phyloP scores from a whole-genome alignment of 2,329 filamentous ascomycete genomes.

The Peltaster fructicola region DNA sequence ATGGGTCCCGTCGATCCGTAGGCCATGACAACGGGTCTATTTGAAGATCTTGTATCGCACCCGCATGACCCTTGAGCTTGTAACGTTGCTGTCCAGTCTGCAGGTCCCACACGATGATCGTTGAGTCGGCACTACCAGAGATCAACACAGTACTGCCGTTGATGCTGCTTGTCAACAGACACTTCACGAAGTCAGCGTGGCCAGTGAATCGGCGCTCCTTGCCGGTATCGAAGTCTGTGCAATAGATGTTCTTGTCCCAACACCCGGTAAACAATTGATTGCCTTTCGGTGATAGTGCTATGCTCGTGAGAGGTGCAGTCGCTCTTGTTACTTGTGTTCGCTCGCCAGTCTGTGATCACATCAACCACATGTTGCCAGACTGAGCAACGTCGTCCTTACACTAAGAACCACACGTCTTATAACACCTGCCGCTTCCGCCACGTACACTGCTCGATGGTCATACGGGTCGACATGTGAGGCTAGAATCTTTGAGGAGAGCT shows the following conservation, averaged over 20 bases:
- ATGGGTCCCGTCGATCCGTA: conserved; percentile 11
- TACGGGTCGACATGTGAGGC: conserved; percentile 52
- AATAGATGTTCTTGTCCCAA: conserved; percentile 89
- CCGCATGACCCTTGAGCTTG: conserved; percentile 57
- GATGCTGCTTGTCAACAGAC: conserved; percentile 46
- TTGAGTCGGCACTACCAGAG: conserved; percentile 30
- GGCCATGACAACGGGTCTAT: conserved; percentile 48
- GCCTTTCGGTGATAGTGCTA: conserved; percentile 40
- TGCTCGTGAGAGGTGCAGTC: conserved; percentile 59
- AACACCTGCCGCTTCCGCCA: conserved; percentile 75
- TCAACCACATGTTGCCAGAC: conserved; percentile 26
- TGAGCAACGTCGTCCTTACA: conserved; percentile 41
- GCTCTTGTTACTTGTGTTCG: conserved; percentile 42
- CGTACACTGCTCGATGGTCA: conserved; percentile 45
- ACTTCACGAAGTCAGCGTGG: conserved; percentile 84
- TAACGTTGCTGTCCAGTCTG: conserved; percentile 50
- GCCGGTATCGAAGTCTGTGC: conserved; percentile 44
- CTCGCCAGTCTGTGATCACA: conserved; percentile 22
- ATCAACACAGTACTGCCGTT: conserved; percentile 37
- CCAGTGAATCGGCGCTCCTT: conserved; percentile 25
- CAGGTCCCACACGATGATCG: conserved; percentile 59
- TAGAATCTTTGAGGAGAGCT: conserved; percentile 70
- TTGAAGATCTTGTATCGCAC: conserved; percentile 63
- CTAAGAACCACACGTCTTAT: conserved; percentile 58
- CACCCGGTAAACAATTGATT: conserved; percentile 63